Conservation (phyloP, 2,329 filamentous ascomycete genomes). For the Penicillium psychrosexuale region DNA sequence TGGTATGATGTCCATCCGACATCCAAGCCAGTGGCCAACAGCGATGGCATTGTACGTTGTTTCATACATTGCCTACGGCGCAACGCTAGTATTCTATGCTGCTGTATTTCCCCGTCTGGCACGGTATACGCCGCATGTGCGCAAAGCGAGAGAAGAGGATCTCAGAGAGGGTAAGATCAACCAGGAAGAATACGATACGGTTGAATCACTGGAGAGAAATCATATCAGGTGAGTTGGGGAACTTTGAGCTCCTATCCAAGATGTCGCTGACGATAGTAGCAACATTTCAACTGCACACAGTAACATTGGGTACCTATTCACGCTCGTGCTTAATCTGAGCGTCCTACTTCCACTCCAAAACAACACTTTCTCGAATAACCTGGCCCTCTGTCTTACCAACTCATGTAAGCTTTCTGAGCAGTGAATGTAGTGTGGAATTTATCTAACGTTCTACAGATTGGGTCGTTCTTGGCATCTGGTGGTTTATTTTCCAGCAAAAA, state of each 20-base stretch:
- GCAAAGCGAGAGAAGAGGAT: slow-evolving; percentile 43
- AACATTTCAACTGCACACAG: slow-evolving; percentile 45
- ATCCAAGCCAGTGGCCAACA: slow-evolving; percentile 40
- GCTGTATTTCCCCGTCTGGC: slow-evolving; percentile 42
- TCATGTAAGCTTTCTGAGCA: slow-evolving; percentile 31
- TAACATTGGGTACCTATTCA: slow-evolving; percentile 44
- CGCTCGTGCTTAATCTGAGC: slow-evolving; percentile 40
- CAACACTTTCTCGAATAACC: slow-evolving; percentile 39
- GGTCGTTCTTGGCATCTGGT: slow-evolving; percentile 43
- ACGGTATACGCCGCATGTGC: slow-evolving; percentile 42
- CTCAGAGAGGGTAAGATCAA: slow-evolving; percentile 38
- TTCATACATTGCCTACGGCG: slow-evolving; percentile 41
- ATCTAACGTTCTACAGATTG: slow-evolving; percentile 32
- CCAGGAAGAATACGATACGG: slow-evolving; percentile 40
- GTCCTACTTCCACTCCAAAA: slow-evolving; percentile 39
- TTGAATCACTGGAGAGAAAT: slow-evolving; percentile 43
- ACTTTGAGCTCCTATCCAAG: not conserved
- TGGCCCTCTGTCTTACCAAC: slow-evolving; percentile 43
- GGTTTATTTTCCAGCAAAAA: slow-evolving; percentile 45
- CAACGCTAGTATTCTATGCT: slow-evolving; percentile 44
- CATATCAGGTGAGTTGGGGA: slow-evolving; percentile 35
- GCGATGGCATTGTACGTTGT: slow-evolving; percentile 44
- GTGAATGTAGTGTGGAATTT: not conserved
- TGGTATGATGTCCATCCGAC: slow-evolving; percentile 39
- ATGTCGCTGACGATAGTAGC: slow-evolving; percentile 20